phyloP scores from a whole-genome alignment of 371 early-diverging fungal genomes.

The Mortierella sp. region DNA sequence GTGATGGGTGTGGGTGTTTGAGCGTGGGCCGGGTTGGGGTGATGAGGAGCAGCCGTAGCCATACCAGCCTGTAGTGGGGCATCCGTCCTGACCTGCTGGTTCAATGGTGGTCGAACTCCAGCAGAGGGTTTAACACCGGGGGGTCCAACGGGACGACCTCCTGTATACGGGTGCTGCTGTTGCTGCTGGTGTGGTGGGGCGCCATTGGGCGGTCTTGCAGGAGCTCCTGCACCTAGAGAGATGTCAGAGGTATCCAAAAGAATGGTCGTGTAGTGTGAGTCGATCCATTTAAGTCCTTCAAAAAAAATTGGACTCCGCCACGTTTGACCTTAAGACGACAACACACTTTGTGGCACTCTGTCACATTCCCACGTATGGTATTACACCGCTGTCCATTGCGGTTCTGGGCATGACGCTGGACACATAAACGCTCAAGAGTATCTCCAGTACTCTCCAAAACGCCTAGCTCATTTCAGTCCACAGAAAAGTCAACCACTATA shows the following conservation, averaged over 20 bases:
- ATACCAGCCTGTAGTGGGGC: conserved; percentile 13
- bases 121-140: conserved; percentile 20
- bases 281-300: neutral
- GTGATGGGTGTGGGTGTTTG: neutral
- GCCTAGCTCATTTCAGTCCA: neutral
- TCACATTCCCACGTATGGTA: neutral
- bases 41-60: neutral
- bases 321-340: neutral
- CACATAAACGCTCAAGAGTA: neutral
- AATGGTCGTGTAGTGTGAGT: neutral
- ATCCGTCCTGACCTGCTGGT: conserved; percentile 26
- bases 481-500: neutral
- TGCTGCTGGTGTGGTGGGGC: neutral
- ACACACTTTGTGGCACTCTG: neutral
- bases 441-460: neutral
- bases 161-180: conserved; percentile 14
- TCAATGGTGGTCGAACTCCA: conserved; percentile 27
- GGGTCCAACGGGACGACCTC: conserved; percentile 13
- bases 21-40: neutral
- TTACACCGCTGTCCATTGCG: neutral
- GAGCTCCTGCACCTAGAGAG: conserved; percentile 24
- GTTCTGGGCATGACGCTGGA: neutral
- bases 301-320: conserved; percentile 3
- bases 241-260: neutral
- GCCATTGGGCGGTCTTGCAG: conserved; percentile 15